Evolutionary conservation across 2,329 filamentous ascomycete genomes (phyloP), one percentile per base, ranked within the genome.

Genomic region (Paramyrothecium sp.): DNA sequence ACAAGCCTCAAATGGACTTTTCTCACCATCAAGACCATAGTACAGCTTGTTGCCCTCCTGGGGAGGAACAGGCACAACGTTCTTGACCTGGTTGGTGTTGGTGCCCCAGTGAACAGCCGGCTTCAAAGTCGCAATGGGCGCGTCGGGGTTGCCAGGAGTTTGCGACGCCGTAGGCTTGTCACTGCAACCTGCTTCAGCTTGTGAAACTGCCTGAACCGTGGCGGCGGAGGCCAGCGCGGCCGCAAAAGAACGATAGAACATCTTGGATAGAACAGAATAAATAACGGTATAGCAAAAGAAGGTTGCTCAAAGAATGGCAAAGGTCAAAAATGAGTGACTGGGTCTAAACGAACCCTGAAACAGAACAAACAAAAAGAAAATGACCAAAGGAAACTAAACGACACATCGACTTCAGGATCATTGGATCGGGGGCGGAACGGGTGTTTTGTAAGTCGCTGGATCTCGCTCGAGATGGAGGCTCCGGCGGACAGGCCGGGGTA

Each of bases 61-160:
- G 17, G 67, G 44, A 1, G 62, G 55, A 20, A 67, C 34, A 3
- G 67, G 67, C 26, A 67, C 57, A 16, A 70, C 54, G 46, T 69
- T 68, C 17, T 56, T 34, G 11, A 61, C 50, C 7, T 58, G 22
- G 33, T 38, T 61, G 8, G 67, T 68, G 41, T 70, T 62, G 19
- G 30, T 60, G n/a, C 53, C 54, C 66, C 66, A 69, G 54, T 68
- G 66, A 3, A 68, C 55, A 33, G 30, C 33, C 20, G 51, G 51
- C 30, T 34, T 30, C 26, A 53, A 19, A 20, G 51, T 53, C 12
- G 51, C 51, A n/a, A 41, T 21, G 19, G 51, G 51, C 20, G 17
- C 23, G 13, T 41, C 30, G 30, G 20, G 33, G 7, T 17, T 19
- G 13, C n/a, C n/a, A 16, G 13, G 26, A 7, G 22, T n/a, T 10